Evolutionary conservation across 306 rosid genomes (phyloP).

Genomic region (Vicia sativa): DNA sequence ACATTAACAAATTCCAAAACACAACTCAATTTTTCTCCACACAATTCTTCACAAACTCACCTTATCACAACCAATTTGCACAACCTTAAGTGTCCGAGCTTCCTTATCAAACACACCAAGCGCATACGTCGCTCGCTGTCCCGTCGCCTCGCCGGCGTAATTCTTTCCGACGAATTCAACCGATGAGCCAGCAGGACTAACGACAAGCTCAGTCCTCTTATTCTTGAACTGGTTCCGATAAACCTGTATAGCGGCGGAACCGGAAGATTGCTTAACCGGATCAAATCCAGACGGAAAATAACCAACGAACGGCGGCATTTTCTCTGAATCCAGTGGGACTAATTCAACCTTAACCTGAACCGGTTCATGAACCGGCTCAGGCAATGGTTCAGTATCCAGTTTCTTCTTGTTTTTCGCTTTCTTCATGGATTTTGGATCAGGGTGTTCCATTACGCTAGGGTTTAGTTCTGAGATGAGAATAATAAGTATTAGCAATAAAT

Average conservation of each 20-base stretch:
- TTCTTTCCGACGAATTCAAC: constrained; percentile 85
- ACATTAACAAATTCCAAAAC: neutral
- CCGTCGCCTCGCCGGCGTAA: constrained; percentile 73
- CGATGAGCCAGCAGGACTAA: constrained; percentile 54
- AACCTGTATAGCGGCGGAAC: constrained; percentile 43
- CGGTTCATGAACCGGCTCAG: constrained; percentile 7
- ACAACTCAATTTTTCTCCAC: neutral
- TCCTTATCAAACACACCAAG: constrained; percentile 88
- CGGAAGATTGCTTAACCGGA: constrained; percentile 37
- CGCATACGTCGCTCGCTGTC: constrained; percentile 52
- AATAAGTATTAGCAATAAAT: no score
- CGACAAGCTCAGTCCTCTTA: constrained; percentile 74
- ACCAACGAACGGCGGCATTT: constrained; percentile 62
- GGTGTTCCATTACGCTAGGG: constrained; percentile 53
- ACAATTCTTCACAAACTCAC: constrained; percentile 39
- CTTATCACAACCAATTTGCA: constrained; percentile 71
- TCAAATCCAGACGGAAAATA: constrained; percentile 85
- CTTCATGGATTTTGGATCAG: constrained; percentile 46
- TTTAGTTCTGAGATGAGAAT: no score
- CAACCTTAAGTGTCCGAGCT: constrained; percentile 56
- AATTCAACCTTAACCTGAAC: constrained; percentile 54
- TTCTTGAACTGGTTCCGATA: constrained; percentile 51
- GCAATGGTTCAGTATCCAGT: neutral
- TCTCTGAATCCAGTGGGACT: constrained; percentile 48
- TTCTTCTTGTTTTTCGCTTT: constrained; percentile 43